Conservation (phyloP, 768 basidiomycete genomes). For the Auricularia heimuer region DNA sequence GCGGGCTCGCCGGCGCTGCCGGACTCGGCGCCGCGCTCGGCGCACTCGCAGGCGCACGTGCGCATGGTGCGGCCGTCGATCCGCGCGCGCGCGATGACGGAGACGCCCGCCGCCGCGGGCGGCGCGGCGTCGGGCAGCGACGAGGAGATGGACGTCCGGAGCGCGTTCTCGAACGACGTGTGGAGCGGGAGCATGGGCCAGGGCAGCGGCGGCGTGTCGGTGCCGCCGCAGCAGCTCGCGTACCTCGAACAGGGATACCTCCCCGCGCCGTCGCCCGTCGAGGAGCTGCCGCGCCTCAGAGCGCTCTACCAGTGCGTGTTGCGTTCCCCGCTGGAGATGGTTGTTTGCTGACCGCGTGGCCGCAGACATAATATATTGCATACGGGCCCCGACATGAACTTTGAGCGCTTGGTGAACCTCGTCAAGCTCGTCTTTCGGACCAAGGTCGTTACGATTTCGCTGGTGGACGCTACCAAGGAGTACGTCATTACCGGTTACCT, state of each 20-base stretch:
- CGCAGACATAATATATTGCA: constrained; percentile 81
- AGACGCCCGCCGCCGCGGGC: background rate
- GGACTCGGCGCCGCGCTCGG: background rate
- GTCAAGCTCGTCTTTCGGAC: constrained; percentile 90
- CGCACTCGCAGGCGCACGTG: background rate
- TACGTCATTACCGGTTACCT: constrained; percentile 28
- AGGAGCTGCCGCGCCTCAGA: constrained; percentile 71
- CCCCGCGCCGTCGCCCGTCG: constrained; percentile 71
- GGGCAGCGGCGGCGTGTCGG: constrained; percentile 31
- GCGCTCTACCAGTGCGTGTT: constrained; percentile 70
- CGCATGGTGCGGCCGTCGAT: background rate
- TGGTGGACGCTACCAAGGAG: constrained; percentile 82
- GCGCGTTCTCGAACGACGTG: background rate
- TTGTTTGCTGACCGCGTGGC: background rate
- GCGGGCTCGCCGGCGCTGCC: background rate
- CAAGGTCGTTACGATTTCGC: constrained; percentile 70
- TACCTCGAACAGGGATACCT: constrained; percentile 49
- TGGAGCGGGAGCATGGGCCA: background rate
- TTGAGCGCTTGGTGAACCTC: constrained; percentile 88
- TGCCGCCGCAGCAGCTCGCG: constrained; percentile 58
- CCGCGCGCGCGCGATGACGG: background rate
- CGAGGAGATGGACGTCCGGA: background rate
- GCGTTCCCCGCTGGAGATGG: background rate
- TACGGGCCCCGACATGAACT: constrained; percentile 78
- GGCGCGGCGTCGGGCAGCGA: background rate